Evolutionary conservation across 192 early-diverging fungal species (phyloP), one percentile per base, ranked within the genome.

Genomic region (Coemansia sp.): DNA sequence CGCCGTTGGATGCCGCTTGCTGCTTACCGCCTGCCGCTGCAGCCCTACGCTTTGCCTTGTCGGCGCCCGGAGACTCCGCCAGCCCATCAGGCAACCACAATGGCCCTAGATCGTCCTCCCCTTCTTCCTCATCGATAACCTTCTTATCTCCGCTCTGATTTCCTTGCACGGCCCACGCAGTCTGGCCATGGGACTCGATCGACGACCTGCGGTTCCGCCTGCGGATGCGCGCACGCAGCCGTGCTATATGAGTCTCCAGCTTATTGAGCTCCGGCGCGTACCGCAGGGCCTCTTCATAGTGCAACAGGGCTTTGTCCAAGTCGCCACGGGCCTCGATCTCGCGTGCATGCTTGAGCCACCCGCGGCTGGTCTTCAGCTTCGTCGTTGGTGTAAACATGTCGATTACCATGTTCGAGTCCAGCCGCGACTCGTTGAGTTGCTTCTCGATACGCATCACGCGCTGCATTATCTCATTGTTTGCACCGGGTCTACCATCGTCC

Each of bases 381-480:
- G 86, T 87, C 12, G 79, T 77, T 14, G 86, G 86, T 24, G 85
- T 85, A 33, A 87, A 78, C 52, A 87, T 43, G 18, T 85, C 80
- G 8, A 83, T 62, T 8, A 83, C 79, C 26, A 64, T 66, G 48
- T 71, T 63, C 14, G 77, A 66, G 20, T 78, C 77, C 35, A 82
- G 53, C 23, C 60, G 68, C 36, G 62, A 35, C 26, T 26, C 26
- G 41, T 41, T 78, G 0, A 82, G 76, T 60, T 76, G 78, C 72
- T 78, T 68, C 51, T 85, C 76, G 43, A 78, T 77, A 10, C 77
- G 78, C 67, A 76, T 67, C 2, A 77, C 79, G 11, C 73, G 72
- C 58, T 80, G 71, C 79, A 84, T 76, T 16, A 79, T 79, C 48
- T 76, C 66, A 52, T 69, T 72, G 68, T 71, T 11, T 15, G n/a